Evolutionary conservation across 2,329 filamentous ascomycete genomes (phyloP).

Genomic region (Calonectria multiphialidica): DNA sequence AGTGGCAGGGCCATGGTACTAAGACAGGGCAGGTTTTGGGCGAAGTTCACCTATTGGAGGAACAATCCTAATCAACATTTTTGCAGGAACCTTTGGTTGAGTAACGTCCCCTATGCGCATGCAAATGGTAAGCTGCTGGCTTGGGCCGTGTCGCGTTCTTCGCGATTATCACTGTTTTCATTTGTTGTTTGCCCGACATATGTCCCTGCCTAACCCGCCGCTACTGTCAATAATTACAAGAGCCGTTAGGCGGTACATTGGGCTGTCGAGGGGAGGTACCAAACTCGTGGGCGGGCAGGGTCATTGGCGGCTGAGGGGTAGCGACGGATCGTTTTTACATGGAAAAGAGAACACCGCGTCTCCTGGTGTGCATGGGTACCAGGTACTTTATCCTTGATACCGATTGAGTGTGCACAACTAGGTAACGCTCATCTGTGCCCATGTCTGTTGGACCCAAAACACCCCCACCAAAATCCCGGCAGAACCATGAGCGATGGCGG

Average conservation of each 20-base stretch:
- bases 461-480: not conserved
- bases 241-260: not conserved
- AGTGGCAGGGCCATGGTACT: not conserved
- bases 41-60: not conserved
- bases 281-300: not conserved
- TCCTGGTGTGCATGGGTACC: not conserved
- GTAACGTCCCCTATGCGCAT: not conserved
- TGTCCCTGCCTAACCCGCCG: not conserved
- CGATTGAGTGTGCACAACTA: not conserved
- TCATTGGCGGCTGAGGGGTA: not conserved
- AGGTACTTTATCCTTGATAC: not conserved
- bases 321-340: not conserved
- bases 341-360: not conserved
- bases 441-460: not conserved
- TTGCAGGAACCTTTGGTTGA: not conserved
- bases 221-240: not conserved
- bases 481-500: slow-evolving; percentile 29
- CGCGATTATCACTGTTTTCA: not conserved
- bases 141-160: not conserved
- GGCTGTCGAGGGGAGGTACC: not conserved
- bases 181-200: not conserved
- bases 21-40: not conserved
- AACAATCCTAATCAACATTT: too few species aligned
- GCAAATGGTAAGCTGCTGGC: not conserved
- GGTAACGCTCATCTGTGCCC: not conserved